These are phyloP conservation scores for Alternaria alternata DNA, from an alignment of 2,329 filamentous ascomycete species.

Conservation along the genomic window DNA sequence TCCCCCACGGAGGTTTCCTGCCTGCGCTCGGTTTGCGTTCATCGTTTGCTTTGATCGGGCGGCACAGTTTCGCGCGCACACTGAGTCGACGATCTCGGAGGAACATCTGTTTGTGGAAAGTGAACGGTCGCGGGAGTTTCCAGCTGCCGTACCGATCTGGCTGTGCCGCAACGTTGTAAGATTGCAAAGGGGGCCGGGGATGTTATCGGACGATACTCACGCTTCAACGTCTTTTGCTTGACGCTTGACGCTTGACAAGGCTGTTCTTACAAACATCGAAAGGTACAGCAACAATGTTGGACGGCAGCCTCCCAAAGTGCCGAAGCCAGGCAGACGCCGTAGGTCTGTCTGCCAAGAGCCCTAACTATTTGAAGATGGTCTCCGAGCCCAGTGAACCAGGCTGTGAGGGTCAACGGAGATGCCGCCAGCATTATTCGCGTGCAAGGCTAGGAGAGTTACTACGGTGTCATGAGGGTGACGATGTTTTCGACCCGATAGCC, in stretches of 20 bases:
- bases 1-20: slow-evolving; percentile 5
- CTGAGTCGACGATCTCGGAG: slow-evolving; percentile 13
- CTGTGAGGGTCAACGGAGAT: slow-evolving; percentile 4
- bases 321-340: slow-evolving; percentile 8
- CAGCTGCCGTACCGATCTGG: slow-evolving; percentile 14
- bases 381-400: slow-evolving; percentile 4
- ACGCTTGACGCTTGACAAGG: neutral
- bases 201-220: neutral
- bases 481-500: neutral
- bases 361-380: slow-evolving; percentile 13
- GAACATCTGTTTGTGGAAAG: slow-evolving; percentile 8
- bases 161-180: slow-evolving; percentile 16
- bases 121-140: slow-evolving; percentile 8
- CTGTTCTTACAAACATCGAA: neutral
- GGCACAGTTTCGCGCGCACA: slow-evolving; percentile 1
- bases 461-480: neutral
- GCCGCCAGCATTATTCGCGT: slow-evolving; percentile 4
- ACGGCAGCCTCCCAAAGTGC: slow-evolving; percentile 2
- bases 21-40: slow-evolving; percentile 13
- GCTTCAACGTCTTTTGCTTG: neutral
- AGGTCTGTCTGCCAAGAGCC: slow-evolving; percentile 10
- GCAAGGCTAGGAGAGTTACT: neutral
- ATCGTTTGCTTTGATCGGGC: slow-evolving; percentile 8
- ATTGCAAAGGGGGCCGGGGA: slow-evolving; percentile 16
- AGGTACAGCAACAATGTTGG: neutral